These are phyloP conservation scores for Eleusine indica DNA, from an alignment of 176 grass and related monocot genomes.

Conservation along the genomic window DNA sequence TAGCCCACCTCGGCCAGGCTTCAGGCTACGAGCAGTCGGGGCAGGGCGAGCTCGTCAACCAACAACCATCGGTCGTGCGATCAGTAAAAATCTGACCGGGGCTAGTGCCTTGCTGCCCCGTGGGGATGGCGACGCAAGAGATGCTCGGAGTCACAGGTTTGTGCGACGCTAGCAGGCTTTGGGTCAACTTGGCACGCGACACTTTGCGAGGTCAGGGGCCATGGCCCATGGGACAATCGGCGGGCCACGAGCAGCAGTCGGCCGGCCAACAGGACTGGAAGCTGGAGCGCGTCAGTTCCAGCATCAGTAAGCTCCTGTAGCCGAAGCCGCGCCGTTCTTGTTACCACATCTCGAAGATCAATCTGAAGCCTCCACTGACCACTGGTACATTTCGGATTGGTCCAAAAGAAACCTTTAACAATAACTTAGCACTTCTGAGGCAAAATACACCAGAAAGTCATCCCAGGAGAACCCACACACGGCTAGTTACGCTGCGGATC, in stretches of 20 bases:
- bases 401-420: conserved; percentile 30
- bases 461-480: neutral
- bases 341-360: neutral
- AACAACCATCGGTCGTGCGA: neutral
- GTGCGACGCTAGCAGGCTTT: neutral
- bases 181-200: neutral
- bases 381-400: neutral
- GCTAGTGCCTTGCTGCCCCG: too few species aligned
- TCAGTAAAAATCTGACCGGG: too few species aligned
- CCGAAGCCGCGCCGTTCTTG: too few species aligned
- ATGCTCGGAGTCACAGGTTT: neutral
- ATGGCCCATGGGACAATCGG: neutral
- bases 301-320: too few species aligned
- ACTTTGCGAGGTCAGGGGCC: neutral
- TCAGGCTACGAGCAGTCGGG: neutral
- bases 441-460: conserved; percentile 15
- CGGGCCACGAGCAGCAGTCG: too few species aligned
- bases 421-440: conserved; percentile 9
- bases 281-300: too few species aligned
- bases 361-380: neutral
- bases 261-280: too few species aligned
- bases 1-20: neutral
- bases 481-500: neutral
- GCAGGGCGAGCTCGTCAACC: neutral
- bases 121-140: too few species aligned